Percentiles rank a stretch among this genome's conserved stretches.
These are phyloP conservation scores for Aspergillus aculeatus DNA, from an alignment of 2,329 filamentous ascomycete genomes.

Conservation along the genomic window DNA sequence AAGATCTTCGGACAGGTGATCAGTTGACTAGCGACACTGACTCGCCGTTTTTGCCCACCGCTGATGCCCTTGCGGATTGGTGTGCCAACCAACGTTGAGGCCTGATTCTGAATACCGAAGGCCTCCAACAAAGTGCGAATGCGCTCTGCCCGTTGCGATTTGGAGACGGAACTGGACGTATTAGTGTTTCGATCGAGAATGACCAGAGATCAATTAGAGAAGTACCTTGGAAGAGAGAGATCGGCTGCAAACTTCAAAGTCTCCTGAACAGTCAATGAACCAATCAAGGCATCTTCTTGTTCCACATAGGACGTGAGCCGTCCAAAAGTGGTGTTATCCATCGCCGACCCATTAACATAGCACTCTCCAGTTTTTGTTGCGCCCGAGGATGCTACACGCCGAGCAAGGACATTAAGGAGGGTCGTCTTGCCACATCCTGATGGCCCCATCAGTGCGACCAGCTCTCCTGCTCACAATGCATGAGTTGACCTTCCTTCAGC, in stretches of 20 bases:
- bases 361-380: constrained; percentile 55
- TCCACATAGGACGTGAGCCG: constrained; percentile 76
- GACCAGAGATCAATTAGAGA: not conserved
- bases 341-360: constrained; percentile 61
- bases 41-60: constrained; percentile 78
- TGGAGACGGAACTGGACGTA: constrained; percentile 47
- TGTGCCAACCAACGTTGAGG: constrained; percentile 73
- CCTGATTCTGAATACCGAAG: constrained; percentile 71
- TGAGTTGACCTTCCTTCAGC: not conserved
- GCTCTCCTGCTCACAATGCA: constrained; percentile 56
- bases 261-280: constrained; percentile 75
- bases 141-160: constrained; percentile 59
- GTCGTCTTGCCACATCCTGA: constrained; percentile 76
- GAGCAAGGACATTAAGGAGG: constrained; percentile 74
- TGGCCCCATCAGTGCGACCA: constrained; percentile 80
- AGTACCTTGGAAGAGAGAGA: constrained; percentile 58
- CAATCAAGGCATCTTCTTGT: constrained; percentile 82
- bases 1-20: constrained; percentile 78
- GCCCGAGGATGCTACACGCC: constrained; percentile 55
- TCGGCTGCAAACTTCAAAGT: constrained; percentile 76
- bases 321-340: constrained; percentile 58
- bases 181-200: constrained; percentile 8
- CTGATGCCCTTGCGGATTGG: constrained; percentile 80
- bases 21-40: constrained; percentile 76
- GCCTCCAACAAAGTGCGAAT: constrained; percentile 66